Base-by-base conservation (phyloP, 805 yeast species). In the Yamadazyma kitorensis region DNA sequence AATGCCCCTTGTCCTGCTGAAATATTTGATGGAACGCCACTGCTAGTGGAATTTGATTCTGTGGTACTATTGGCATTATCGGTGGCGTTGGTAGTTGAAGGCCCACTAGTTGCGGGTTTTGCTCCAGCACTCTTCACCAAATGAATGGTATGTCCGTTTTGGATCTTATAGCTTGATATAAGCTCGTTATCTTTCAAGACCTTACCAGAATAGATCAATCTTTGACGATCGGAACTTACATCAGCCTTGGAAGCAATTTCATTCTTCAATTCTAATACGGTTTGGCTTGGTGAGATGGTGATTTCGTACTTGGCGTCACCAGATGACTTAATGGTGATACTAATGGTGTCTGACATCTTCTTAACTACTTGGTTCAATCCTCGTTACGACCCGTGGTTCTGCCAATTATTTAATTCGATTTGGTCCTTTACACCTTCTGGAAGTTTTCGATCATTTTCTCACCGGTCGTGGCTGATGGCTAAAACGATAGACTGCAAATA, bases 161-260 rank as follows among this genome's bases (percentile, higher is more conserved):
- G 86, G 53, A 91, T 77, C 57, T 86, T 86, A 66, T 91, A 91
- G 4, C 77, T 65, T 12, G 71, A 80, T 7, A 91, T 60, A 5
- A 85, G 74, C 47, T 89, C 93, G 23, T 67, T 69, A 52, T 91
- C 96, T 59, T 89, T 89, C 53, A 91, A 73, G 21, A 93, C 95
- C 47, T 91, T 82, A 25, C 98, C 98, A 2, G 96, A 85, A 64
- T 85, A 91, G 52, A 91, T 89, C 54, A 91, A 72, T 39, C 98
- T 74, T 62, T 89, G 98, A 41, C 82, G 76, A n/a, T 72, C 82
- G 1, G 76, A 78, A 4, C 95, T 82, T 27, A 88, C 69, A 15
- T 76, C 81, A 5, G 88, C 61, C 39, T 69, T 73, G 14, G 68
- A 64, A 17, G 80, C 80, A 33, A 91, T 69, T 45, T 67, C 67